Percentiles rank a stretch among this genome's conserved stretches.
Conservation (phyloP, 73 alveolate species). For the Paramecium caudatum region DNA sequence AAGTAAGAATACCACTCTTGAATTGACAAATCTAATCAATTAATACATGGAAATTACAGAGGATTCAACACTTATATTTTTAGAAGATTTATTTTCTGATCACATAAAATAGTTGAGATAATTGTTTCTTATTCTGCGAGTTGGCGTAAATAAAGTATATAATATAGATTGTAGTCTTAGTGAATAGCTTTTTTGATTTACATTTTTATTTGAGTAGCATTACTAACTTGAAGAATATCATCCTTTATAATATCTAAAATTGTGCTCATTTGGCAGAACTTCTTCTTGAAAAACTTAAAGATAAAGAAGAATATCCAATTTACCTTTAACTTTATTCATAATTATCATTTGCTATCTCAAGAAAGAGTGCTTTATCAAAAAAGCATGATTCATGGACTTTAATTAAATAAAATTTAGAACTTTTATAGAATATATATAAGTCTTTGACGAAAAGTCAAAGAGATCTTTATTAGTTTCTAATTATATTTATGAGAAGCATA, state of each 20-base stretch:
- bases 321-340: neutral
- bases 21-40: neutral
- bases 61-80: neutral
- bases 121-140: neutral
- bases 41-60: slow-evolving; percentile 24
- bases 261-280: neutral
- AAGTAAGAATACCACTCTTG: slow-evolving; percentile 63
- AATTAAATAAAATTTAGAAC: slow-evolving; percentile 23
- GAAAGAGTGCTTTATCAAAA: neutral
- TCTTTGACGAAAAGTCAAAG: slow-evolving; percentile 9
- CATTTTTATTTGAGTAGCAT: slow-evolving; percentile 59
- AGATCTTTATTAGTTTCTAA: slow-evolving; percentile 29
- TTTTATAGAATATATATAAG: neutral
- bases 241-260: slow-evolving; percentile 27
- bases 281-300: slow-evolving; percentile 9
- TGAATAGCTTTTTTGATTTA: slow-evolving; percentile 58
- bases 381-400: slow-evolving; percentile 31
- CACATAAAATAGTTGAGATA: slow-evolving; percentile 4
- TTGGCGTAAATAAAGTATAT: slow-evolving; percentile 22
- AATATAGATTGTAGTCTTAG: slow-evolving; percentile 40
- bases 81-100: slow-evolving; percentile 1
- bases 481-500: slow-evolving; percentile 8
- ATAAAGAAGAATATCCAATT: neutral
- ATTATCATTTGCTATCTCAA: neutral
- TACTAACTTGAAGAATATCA: neutral